Percentiles rank a stretch among this genome's conserved stretches.
These are phyloP conservation scores for Ramaria sp. DNA, from an alignment of 768 basidiomycete species.

Conservation along the genomic window DNA sequence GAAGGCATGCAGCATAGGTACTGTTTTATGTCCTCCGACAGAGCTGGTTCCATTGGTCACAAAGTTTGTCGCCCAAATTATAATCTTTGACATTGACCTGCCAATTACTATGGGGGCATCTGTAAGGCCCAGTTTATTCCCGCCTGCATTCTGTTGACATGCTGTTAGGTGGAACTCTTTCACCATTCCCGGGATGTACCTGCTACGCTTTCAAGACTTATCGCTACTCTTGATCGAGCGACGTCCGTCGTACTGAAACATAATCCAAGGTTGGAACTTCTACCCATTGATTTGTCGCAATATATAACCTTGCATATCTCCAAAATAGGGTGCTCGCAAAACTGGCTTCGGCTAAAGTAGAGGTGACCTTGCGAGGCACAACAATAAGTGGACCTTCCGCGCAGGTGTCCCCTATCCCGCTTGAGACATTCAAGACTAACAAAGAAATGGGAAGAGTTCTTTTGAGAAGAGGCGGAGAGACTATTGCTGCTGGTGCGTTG, in stretches of 20 bases:
- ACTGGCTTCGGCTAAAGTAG: conserved; percentile 73
- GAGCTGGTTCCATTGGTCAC: conserved; percentile 68
- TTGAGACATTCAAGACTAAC: conserved; percentile 79
- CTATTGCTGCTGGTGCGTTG: conserved; percentile 72
- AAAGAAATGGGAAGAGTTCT: conserved; percentile 96
- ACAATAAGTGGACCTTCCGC: conserved; percentile 37
- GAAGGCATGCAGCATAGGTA: conserved; percentile 51
- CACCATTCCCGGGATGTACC: conserved; percentile 92
- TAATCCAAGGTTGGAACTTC: conserved; percentile 61
- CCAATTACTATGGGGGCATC: conserved; percentile 84
- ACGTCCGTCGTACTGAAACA: conserved; percentile 63
- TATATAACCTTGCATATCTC: neutral
- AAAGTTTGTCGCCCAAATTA: conserved; percentile 75
- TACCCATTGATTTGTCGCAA: neutral
- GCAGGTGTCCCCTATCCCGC: conserved; percentile 52
- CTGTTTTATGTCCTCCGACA: conserved; percentile 70
- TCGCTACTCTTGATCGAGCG: conserved; percentile 69
- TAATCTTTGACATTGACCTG: conserved; percentile 85
- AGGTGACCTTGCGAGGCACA: conserved; percentile 60
- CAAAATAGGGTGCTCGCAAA: conserved; percentile 70
- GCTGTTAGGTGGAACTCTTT: conserved; percentile 74
- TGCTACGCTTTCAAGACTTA: conserved; percentile 72
- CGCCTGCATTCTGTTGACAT: neutral
- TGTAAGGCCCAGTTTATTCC: conserved; percentile 31
- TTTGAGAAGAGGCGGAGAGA: conserved; percentile 83